These are phyloP conservation scores for Penicillium verrucosum DNA, from an alignment of 2,329 filamentous ascomycete species.

Conservation along the genomic window DNA sequence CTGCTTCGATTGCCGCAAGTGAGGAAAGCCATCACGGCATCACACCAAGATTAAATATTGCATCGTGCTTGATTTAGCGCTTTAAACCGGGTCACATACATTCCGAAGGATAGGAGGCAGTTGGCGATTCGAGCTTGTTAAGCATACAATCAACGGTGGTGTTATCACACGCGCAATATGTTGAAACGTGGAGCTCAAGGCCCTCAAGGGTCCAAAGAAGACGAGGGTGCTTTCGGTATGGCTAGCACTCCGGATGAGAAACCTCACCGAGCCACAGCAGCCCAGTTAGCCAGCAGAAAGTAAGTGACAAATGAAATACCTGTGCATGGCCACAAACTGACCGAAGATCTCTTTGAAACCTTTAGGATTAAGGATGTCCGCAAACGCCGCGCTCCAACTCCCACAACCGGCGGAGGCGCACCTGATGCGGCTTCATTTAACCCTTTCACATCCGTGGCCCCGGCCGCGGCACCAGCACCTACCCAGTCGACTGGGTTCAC, in stretches of 20 bases:
- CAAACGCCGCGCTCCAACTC: constrained; percentile 17
- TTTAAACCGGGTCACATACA: neutral
- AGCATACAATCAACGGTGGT: neutral
- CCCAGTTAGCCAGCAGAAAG: constrained; percentile 55
- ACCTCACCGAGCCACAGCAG: constrained; percentile 52
- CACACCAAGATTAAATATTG: neutral
- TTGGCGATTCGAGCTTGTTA: constrained; percentile 1
- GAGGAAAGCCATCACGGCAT: neutral
- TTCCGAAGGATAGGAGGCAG: neutral
- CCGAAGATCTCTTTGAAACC: neutral
- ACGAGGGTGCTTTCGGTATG: constrained; percentile 33
- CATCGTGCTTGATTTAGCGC: neutral
- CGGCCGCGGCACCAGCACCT: constrained; percentile 11
- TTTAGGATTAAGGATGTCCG: constrained; percentile 31
- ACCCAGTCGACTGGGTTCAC: constrained; percentile 15
- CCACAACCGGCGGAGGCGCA: constrained; percentile 12
- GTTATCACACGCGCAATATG: constrained; percentile 25
- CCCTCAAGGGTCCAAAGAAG: constrained; percentile 37
- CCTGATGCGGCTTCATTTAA: constrained; percentile 6
- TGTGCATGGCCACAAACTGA: neutral
- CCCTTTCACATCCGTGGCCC: constrained; percentile 11
- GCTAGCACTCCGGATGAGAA: constrained; percentile 43
- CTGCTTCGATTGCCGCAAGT: constrained; percentile 2
- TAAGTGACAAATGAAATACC: constrained; percentile 39
- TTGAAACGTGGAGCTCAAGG: constrained; percentile 40